phyloP scores from a whole-genome alignment of 148 eudicot genomes.

The Rheum nobile region DNA sequence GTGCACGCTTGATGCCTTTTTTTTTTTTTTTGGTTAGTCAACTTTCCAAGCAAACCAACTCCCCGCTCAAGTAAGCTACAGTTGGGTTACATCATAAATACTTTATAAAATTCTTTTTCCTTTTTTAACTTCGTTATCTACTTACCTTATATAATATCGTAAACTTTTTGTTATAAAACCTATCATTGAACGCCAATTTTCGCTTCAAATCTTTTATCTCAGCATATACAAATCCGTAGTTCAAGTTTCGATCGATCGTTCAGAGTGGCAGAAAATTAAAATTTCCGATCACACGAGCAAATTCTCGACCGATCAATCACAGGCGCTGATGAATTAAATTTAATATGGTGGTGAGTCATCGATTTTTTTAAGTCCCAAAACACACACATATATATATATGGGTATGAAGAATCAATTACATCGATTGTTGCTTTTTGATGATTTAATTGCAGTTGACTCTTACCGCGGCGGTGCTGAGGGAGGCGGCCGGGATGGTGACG shows the following conservation, averaged over 20 bases:
- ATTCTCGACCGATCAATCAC: not conserved
- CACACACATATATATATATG: too few species aligned
- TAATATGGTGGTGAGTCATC: not conserved
- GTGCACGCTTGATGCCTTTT: not conserved
- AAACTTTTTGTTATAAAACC: not conserved
- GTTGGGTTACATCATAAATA: not conserved
- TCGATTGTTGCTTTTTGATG: too few species aligned
- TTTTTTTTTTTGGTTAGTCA: conserved; percentile 9
- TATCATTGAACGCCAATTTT: not conserved
- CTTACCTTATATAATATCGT: not conserved
- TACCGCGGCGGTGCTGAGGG: conserved; percentile 30
- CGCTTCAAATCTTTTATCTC: not conserved
- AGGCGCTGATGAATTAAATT: not conserved
- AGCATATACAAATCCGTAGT: too few species aligned
- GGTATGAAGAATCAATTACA: too few species aligned
- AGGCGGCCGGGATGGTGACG: conserved; percentile 26
- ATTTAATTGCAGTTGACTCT: conserved; percentile 21
- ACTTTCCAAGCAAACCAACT: not conserved
- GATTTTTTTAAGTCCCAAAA: too few species aligned
- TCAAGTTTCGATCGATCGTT: not conserved
- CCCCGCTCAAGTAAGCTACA: not conserved
- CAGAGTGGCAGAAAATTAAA: not conserved
- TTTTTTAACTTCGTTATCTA: not conserved
- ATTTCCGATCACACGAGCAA: not conserved
- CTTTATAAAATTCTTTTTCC: not conserved